These are phyloP conservation scores for Aspergillus novoparasiticus DNA, from an alignment of 2,329 filamentous ascomycete species.

Conservation along the genomic window DNA sequence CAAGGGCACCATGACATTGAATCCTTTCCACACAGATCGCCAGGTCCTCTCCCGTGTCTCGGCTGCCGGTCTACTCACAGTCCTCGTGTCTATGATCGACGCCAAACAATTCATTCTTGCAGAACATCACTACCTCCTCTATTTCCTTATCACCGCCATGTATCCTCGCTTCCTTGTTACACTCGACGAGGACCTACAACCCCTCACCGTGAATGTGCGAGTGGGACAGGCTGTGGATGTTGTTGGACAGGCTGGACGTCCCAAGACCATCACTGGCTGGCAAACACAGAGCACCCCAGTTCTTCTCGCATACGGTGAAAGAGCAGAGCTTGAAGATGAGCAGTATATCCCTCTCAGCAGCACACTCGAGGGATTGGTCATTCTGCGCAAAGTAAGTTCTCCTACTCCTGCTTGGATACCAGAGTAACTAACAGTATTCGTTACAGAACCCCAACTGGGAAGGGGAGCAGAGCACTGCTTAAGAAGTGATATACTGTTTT, in stretches of 20 bases:
- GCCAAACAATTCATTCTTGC: conserved; percentile 80
- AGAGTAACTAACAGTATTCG: conserved; percentile 26
- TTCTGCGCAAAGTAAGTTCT: conserved; percentile 84
- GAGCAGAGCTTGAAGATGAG: conserved; percentile 96
- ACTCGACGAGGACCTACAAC: conserved; percentile 90
- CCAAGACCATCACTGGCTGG: conserved; percentile 99
- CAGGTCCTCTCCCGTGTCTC: conserved; percentile 92
- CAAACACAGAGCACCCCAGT: conserved; percentile 99
- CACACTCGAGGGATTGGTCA: conserved; percentile 91
- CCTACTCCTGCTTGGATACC: background rate
- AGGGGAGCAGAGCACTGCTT: conserved; percentile 32
- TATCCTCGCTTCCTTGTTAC: conserved; percentile 95
- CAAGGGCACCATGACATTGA: conserved; percentile 94
- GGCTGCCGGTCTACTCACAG: conserved; percentile 83
- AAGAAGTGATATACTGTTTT: conserved; percentile 29
- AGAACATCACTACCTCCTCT: conserved; percentile 87
- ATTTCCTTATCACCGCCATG: conserved; percentile 96
- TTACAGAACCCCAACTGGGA: conserved; percentile 51
- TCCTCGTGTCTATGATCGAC: conserved; percentile 91
- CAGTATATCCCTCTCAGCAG: conserved; percentile 91
- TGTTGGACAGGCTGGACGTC: conserved; percentile 92
- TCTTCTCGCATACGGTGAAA: conserved; percentile 87
- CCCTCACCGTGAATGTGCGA: conserved; percentile 90
- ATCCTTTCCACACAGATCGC: conserved; percentile 98
- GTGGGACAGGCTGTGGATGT: conserved; percentile 98